phyloP scores from a whole-genome alignment of 106 monocot genomes.

The Dioscorea alata region DNA sequence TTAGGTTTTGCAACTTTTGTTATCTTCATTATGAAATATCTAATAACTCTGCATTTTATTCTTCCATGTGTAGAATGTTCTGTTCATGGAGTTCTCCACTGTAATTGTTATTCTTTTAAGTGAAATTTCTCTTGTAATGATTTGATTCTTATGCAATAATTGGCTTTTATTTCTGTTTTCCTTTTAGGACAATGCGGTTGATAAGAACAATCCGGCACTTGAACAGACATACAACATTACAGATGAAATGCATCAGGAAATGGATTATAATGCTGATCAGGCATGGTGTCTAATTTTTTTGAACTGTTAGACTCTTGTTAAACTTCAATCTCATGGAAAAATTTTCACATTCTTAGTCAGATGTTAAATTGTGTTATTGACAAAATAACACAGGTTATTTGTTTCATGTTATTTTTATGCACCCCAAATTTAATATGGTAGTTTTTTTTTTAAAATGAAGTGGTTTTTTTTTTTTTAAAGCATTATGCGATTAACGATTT shows the following conservation, averaged over 20 bases:
- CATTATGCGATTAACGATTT: no score
- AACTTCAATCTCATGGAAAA: no score
- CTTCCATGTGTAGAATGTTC: background rate
- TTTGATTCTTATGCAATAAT: background rate
- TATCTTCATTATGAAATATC: background rate
- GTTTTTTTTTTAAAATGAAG: no score
- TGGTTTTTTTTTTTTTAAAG: no score
- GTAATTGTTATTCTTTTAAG: background rate
- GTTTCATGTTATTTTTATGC: no score
- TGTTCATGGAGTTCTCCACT: background rate
- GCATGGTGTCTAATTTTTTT: constrained; percentile 51
- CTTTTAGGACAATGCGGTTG: constrained; percentile 41
- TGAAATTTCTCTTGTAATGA: background rate
- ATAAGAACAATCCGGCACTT: constrained; percentile 19
- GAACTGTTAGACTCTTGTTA: no score
- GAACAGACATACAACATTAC: constrained; percentile 56
- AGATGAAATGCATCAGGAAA: constrained; percentile 74
- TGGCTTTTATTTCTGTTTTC: background rate
- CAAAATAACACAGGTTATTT: no score
- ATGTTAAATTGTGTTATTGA: no score
- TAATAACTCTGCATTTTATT: background rate
- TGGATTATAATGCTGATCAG: constrained; percentile 93
- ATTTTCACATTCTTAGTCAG: no score
- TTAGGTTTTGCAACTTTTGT: no score
- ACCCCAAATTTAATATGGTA: no score